Evolutionary conservation across 495 filamentous ascomycete genomes (phyloP), one percentile per base, ranked within the genome.

Genomic region (Daldinia childiae): DNA sequence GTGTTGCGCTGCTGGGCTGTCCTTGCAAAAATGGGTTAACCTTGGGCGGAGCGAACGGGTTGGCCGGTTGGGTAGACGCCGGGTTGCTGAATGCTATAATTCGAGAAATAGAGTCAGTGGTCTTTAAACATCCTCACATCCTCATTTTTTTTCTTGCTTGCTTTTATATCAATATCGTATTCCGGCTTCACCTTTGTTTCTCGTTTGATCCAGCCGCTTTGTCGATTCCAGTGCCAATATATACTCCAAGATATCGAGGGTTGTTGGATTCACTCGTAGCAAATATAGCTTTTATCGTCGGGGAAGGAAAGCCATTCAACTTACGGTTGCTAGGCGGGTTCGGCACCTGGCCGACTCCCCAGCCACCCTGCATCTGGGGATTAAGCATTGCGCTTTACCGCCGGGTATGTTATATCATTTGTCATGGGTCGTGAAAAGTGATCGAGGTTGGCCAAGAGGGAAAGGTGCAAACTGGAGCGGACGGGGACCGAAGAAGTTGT

Each of bases 261-360:
- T 59, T 5, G 7, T 48, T 54, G 32, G 55, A 38, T 38, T 38
- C 27, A 9, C 6, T 60, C 29, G 56, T 26, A 39, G 56, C 30
- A 52, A 62, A 27, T 19, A 36, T 52, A 58, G 39, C 51, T 69
- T 36, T 50, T 17, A 62, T 66, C 52, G 34, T 68, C 55, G 60
- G 71, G 56, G 41, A 73, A 72, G 73, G 63, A 65, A 70, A 76
- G 63, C 59, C 58, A 57, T 50, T 66, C 57, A 67, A 77, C 75
- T 77, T 77, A 77, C 75, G 73, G 70, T 77, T 77, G 64, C 27
- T 64, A 58, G 67, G 60, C 58, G 62, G 58, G 43, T 55, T 62
- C 67, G 73, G 34, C 62, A 17, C 38, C 29, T 43, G 58, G 62
- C 65, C 62, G 56, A 52, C 39, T 64, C 73, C 75, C 75, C 75